Evolutionary conservation across 345 rosid species (phyloP), one percentile per base, ranked within the genome.

Genomic region (Hibiscus trionum): DNA sequence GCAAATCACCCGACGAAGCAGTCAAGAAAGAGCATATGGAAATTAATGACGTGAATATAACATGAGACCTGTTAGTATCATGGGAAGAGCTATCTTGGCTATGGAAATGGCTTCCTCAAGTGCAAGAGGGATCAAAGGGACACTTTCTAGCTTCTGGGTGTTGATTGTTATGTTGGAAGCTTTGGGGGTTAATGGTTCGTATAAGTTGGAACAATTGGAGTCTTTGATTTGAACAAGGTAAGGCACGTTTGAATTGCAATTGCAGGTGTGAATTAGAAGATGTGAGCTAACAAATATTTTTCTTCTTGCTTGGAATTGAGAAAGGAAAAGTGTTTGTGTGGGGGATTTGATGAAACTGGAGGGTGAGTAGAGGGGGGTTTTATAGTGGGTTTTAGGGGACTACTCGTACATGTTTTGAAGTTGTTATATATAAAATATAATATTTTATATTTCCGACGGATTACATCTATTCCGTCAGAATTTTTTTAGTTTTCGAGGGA

Each of bases 31-130:
- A 84, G 80, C 84, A 21, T 21, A 91, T 79, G 55, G 98, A 93
- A 80, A 93, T 83, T 86, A 91, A 86, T 2, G 98, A 89, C 97
- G 97, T 11, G 88, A 75, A 78, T 89, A 93, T 39, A 93, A 90
- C 66, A 93, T 56, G 50, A 87, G 87, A 39, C 98, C 94, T 0
- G 94, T 91, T 4, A 91, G 73, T 24, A 86, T 73, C 89, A 91
- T 83, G 62, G 98, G 98, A 35, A 81, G 70, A 44, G 98, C 86
- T 58, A 91, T 88, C n/a, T 66, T 78, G 27, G 81, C 75, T 49
- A 89, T 84, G 68, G 89, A 80, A 53, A 77, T 75, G 49, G 84
- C 78, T 79, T 93, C 98, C 4, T 61, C 74, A 63, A 80, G 17
- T 11, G 80, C 83, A 1, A 66, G 76, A 33, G 77, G 59, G 37